Percentiles rank a stretch among this genome's conserved stretches.
These are phyloP conservation scores for Zymoseptoria tritici DNA, from an alignment of 2,329 filamentous ascomycete species.

Conservation along the genomic window DNA sequence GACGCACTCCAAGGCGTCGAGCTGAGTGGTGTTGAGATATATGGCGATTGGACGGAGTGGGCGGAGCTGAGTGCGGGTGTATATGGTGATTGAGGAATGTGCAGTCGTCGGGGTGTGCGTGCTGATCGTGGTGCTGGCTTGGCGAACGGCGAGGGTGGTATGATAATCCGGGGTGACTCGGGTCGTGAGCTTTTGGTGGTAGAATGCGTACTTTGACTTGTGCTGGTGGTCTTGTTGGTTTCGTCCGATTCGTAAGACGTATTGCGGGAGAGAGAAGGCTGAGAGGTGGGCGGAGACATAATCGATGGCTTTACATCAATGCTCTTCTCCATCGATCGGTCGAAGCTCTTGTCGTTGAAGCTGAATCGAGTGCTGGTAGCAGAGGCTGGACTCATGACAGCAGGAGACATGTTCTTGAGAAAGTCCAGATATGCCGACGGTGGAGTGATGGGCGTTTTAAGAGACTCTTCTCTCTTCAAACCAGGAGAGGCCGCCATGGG, in stretches of 20 bases:
- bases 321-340: conserved; percentile 19
- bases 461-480: conserved; percentile 62
- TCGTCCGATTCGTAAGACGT: conserved; percentile 26
- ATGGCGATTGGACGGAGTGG: conserved; percentile 57
- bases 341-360: conserved; percentile 36
- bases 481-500: conserved; percentile 56
- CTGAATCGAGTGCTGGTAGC: conserved; percentile 48
- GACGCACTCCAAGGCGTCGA: conserved; percentile 30
- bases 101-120: conserved; percentile 57
- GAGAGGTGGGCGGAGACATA: conserved; percentile 24
- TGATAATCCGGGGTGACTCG: conserved; percentile 36
- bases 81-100: conserved; percentile 70
- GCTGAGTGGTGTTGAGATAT: conserved; percentile 43
- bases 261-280: conserved; percentile 30
- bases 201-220: conserved; percentile 13
- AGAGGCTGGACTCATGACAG: conserved; percentile 61
- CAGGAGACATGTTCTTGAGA: conserved; percentile 68
- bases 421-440: conserved; percentile 89
- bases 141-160: conserved; percentile 36
- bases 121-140: conserved; percentile 54
- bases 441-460: conserved; percentile 81
- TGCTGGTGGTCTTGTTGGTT: conserved; percentile 12
- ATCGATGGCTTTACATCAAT: conserved; percentile 25
- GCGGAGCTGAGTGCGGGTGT: conserved; percentile 40
- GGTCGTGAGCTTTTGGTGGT: conserved; percentile 15